Conservation (phyloP, 1,139 yeast species). For the Sugiyamaella xylanicola region DNA sequence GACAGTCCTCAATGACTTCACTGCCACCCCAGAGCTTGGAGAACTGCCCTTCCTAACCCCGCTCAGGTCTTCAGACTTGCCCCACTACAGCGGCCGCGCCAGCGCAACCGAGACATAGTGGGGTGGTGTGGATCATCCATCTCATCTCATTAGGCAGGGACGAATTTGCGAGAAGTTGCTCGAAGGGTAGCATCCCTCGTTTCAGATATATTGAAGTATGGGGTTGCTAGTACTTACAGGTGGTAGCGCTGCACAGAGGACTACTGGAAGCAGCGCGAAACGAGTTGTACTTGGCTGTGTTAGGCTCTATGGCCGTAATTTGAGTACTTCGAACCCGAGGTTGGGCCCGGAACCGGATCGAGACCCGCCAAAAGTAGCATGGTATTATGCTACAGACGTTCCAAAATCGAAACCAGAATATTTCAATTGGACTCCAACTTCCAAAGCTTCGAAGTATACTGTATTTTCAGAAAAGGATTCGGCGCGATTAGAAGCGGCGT, state of each 20-base stretch:
- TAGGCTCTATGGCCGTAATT: background rate
- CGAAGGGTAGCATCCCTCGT: too few species aligned
- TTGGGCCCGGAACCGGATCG: background rate
- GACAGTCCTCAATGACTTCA: too few species aligned
- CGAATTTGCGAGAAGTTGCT: background rate
- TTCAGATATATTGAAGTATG: background rate
- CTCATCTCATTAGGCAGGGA: background rate
- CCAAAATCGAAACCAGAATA: slow-evolving; percentile 70
- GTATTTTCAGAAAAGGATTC: slow-evolving; percentile 72
- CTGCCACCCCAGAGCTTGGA: too few species aligned
- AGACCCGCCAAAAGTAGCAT: slow-evolving; percentile 35
- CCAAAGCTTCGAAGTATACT: slow-evolving; percentile 57
- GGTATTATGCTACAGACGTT: slow-evolving; percentile 85
- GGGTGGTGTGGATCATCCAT: too few species aligned
- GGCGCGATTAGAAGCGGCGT: slow-evolving; percentile 56
- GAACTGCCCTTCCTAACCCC: too few species aligned
- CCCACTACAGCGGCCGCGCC: too few species aligned
- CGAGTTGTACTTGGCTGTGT: background rate
- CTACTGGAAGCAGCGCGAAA: background rate
- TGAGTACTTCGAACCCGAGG: background rate
- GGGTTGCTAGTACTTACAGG: background rate
- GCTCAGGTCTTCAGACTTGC: too few species aligned
- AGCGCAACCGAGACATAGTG: too few species aligned
- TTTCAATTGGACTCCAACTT: slow-evolving; percentile 45
- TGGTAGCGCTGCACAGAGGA: background rate